Percentiles rank a stretch among this genome's conserved stretches.
phyloP scores from a whole-genome alignment of 2,329 filamentous ascomycete species.

The Nectriaceae sp. region DNA sequence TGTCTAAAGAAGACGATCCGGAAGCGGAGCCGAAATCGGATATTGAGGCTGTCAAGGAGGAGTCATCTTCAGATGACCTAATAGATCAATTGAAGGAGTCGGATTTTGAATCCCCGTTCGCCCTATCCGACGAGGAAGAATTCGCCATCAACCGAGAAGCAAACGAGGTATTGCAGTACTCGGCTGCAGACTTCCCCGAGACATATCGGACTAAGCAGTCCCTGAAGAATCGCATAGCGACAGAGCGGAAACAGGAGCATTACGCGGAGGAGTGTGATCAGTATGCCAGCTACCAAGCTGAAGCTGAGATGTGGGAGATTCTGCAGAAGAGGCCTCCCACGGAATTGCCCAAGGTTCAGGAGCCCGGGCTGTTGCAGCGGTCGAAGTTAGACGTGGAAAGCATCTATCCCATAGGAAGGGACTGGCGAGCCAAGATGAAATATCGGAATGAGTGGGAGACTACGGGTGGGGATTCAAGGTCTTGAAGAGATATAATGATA shows the following conservation, averaged over 20 bases:
- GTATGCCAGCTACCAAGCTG: slow-evolving; percentile 41
- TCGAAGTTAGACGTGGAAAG: slow-evolving; percentile 37
- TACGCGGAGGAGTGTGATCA: slow-evolving; percentile 46
- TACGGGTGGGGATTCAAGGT: background rate
- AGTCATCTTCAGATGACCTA: slow-evolving; percentile 1
- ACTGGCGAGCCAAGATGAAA: slow-evolving; percentile 42
- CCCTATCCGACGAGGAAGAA: slow-evolving; percentile 28
- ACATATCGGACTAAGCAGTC: slow-evolving; percentile 37
- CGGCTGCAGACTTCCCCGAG: slow-evolving; percentile 42
- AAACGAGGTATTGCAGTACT: slow-evolving; percentile 44
- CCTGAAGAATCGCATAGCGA: slow-evolving; percentile 40
- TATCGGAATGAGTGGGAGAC: slow-evolving; percentile 49
- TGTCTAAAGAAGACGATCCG: slow-evolving; percentile 5
- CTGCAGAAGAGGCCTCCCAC: slow-evolving; percentile 41
- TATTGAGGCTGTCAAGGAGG: background rate
- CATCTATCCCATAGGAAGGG: slow-evolving; percentile 36
- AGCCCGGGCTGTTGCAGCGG: slow-evolving; percentile 29
- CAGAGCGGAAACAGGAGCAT: slow-evolving; percentile 45
- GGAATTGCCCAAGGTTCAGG: slow-evolving; percentile 32
- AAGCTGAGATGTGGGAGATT: slow-evolving; percentile 48
- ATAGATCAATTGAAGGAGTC: slow-evolving; percentile 7
- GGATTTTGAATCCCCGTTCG: slow-evolving; percentile 14
- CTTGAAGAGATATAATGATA: background rate
- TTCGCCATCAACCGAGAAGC: slow-evolving; percentile 38
- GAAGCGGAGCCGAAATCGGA: background rate